Evolutionary conservation across 495 filamentous ascomycete species (phyloP).

Genomic region (Neurospora sp.): DNA sequence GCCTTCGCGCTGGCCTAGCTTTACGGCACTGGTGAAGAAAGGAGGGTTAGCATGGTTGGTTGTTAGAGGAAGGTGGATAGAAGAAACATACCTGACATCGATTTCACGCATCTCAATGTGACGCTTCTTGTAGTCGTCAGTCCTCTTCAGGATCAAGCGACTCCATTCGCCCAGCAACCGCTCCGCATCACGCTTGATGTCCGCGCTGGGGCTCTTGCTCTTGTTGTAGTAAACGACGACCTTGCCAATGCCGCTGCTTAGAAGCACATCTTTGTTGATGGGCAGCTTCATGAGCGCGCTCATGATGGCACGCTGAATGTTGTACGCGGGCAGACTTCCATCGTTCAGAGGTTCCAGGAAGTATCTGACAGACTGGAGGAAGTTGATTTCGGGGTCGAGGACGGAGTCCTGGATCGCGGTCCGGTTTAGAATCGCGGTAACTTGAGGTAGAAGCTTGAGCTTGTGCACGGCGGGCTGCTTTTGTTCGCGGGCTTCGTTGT

Average conservation of each 20-base stretch:
- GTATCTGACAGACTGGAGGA: constrained; percentile 88
- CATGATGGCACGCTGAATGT: constrained; percentile 93
- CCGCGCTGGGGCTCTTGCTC: constrained; percentile 72
- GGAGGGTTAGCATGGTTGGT: constrained; percentile 9
- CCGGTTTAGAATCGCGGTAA: constrained; percentile 77
- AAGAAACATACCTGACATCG: constrained; percentile 39
- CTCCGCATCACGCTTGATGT: constrained; percentile 90
- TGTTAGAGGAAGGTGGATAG: constrained; percentile 15
- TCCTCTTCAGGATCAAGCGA: constrained; percentile 86
- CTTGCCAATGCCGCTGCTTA: constrained; percentile 89
- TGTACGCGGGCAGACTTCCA: constrained; percentile 86
- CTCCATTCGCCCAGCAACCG: constrained; percentile 89
- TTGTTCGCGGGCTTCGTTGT: constrained; percentile 66
- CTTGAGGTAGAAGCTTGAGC: constrained; percentile 87
- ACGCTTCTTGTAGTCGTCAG: constrained; percentile 83
- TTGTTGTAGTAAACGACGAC: constrained; percentile 94
- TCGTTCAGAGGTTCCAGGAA: constrained; percentile 95
- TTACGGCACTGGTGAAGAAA: constrained; percentile 37
- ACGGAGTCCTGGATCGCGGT: constrained; percentile 71
- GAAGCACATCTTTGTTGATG: constrained; percentile 79
- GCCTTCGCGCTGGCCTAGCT: constrained; percentile 32
- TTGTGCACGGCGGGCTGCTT: constrained; percentile 83
- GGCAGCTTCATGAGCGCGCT: constrained; percentile 66
- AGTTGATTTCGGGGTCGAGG: constrained; percentile 88
- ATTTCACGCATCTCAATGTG: constrained; percentile 46